phyloP scores from a whole-genome alignment of 768 basidiomycete species.

The Mycena albidolilacea region DNA sequence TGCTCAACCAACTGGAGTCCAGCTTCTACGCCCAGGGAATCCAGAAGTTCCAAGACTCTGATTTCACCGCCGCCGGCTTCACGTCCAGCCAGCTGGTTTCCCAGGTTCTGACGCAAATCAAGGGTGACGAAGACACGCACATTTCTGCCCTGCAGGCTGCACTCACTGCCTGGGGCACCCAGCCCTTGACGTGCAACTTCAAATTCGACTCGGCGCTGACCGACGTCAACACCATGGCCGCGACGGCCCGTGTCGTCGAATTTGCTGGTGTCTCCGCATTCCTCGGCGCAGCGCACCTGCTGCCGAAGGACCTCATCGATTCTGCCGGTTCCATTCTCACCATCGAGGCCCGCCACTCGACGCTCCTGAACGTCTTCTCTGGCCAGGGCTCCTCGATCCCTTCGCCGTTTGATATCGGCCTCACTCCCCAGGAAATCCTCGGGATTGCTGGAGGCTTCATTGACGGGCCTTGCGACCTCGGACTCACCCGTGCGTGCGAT shows the following conservation, averaged over 20 bases:
- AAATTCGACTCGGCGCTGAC: constrained; percentile 73
- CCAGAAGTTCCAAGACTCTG: not conserved
- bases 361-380: constrained; percentile 79
- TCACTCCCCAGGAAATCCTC: constrained; percentile 78
- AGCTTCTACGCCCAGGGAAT: not conserved
- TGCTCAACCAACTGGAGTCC: not conserved
- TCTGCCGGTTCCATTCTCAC: constrained; percentile 81
- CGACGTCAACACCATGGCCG: constrained; percentile 79
- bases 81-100: constrained; percentile 46
- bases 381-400: constrained; percentile 74
- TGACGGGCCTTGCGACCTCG: constrained; percentile 73
- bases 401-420: constrained; percentile 77
- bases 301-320: constrained; percentile 67
- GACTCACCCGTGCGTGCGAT: constrained; percentile 62
- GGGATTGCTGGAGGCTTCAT: constrained; percentile 79
- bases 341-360: constrained; percentile 87
- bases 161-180: constrained; percentile 66
- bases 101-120: constrained; percentile 69
- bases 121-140: constrained; percentile 44
- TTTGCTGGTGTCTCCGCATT: constrained; percentile 84
- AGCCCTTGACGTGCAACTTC: constrained; percentile 77
- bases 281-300: constrained; percentile 77
- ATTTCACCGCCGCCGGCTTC: constrained; percentile 68
- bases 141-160: constrained; percentile 38
- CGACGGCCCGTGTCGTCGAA: constrained; percentile 82